Percentiles rank a stretch among this genome's conserved stretches.
Evolutionary conservation across 1,139 yeast genomes (phyloP).

Genomic region (Debaryomycetaceae sp.): DNA sequence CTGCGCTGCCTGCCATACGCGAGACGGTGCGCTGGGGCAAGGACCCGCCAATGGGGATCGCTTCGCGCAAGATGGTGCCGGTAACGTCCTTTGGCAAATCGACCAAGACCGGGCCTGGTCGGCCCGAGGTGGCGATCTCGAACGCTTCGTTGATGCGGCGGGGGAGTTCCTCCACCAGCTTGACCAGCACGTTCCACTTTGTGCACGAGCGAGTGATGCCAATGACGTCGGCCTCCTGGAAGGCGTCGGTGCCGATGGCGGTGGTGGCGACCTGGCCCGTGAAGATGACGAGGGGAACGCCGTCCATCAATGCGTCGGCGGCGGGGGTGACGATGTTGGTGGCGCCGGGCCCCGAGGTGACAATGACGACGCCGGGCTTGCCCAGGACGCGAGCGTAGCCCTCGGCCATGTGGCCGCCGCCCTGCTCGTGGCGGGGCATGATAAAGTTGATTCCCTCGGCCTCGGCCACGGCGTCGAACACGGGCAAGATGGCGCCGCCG

Average conservation of each 20-base stretch:
- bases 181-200: conserved; percentile 98
- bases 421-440: conserved; percentile 95
- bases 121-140: conserved; percentile 89
- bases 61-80: conserved; percentile 73
- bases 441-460: conserved; percentile 83
- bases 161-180: conserved; percentile 87
- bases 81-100: conserved; percentile 98
- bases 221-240: conserved; percentile 97
- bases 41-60: conserved; percentile 79
- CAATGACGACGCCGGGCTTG: conserved; percentile 96
- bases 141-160: conserved; percentile 95
- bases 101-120: conserved; percentile 97
- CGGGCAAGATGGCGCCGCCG: conserved; percentile 98
- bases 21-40: conserved; percentile 74
- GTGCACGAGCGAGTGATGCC: conserved; percentile 97
- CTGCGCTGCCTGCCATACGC: conserved; percentile 59
- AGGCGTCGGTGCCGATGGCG: conserved; percentile 96
- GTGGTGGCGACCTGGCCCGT: conserved; percentile 95
- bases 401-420: conserved; percentile 99
- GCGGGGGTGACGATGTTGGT: conserved; percentile 94
- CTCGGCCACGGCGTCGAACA: conserved; percentile 91
- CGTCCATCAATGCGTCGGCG: conserved; percentile 97
- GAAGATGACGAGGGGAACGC: conserved; percentile 95
- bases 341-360: conserved; percentile 98
- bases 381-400: conserved; percentile 95